A percentile compares a stretch with the other conserved stretches of the same genome.
phyloP scores from a whole-genome alignment of 805 yeast genomes.

The Clavispora vitiphila region DNA sequence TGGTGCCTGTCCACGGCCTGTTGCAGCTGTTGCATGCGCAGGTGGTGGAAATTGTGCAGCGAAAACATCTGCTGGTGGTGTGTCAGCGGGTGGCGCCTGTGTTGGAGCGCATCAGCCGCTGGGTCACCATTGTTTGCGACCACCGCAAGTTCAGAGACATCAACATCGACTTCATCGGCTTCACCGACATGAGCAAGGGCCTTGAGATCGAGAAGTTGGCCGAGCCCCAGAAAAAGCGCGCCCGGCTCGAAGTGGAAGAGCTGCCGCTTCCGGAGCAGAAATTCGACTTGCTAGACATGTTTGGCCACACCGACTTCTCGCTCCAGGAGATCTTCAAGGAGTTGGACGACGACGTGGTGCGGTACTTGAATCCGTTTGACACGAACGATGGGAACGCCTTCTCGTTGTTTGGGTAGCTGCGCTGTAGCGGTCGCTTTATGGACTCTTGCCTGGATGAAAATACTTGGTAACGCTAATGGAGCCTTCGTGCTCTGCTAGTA shows the following conservation, averaged over 20 bases:
- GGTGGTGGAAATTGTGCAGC: conserved; percentile 3
- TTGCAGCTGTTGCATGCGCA: conserved; percentile 3
- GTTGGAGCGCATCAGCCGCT: conserved; percentile 23
- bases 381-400: conserved; percentile 8
- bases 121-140: conserved; percentile 8
- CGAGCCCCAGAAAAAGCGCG: conserved; percentile 15
- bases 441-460: no score
- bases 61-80: conserved; percentile 3
- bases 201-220: conserved; percentile 27
- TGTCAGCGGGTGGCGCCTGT: conserved; percentile 7
- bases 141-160: conserved; percentile 1
- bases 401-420: background rate
- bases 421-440: background rate
- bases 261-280: no score
- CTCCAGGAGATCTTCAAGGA: conserved; percentile 27
- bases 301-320: conserved; percentile 5
- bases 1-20: conserved; percentile 2
- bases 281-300: conserved; percentile 1
- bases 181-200: conserved; percentile 27
- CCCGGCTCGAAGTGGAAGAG: no score
- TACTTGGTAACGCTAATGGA: no score
- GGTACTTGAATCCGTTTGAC: conserved; percentile 26
- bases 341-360: conserved; percentile 25
- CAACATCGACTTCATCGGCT: conserved; percentile 17
- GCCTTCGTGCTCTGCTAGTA: no score